phyloP scores from a whole-genome alignment of 345 rosid species.

The Odontarrhena argentea region DNA sequence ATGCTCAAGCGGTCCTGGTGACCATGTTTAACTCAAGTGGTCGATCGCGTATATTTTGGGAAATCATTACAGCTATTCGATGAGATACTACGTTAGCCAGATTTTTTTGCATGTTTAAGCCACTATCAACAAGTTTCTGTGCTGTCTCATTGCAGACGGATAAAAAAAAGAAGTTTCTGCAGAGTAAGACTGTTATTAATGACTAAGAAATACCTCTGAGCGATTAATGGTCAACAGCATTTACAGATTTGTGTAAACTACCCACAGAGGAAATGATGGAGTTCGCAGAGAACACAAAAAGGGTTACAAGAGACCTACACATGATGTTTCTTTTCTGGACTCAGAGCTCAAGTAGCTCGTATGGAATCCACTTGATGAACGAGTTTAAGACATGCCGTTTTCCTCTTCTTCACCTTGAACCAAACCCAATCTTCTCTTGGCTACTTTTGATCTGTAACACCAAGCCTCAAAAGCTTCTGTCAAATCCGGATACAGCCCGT shows the following conservation, averaged over 20 bases:
- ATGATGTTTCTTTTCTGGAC: slow-evolving; percentile 14
- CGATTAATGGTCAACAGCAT: slow-evolving; percentile 9
- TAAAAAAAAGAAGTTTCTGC: not conserved
- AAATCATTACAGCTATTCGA: no score
- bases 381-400: slow-evolving; percentile 32
- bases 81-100: no score
- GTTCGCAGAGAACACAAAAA: slow-evolving; percentile 15
- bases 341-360: slow-evolving; percentile 9
- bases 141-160: not conserved
- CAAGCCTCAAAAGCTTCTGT: slow-evolving; percentile 89
- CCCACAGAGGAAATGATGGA: slow-evolving; percentile 7
- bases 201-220: not conserved
- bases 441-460: slow-evolving; percentile 84
- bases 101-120: no score
- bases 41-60: no score
- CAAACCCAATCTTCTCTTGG: slow-evolving; percentile 65
- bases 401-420: slow-evolving; percentile 36
- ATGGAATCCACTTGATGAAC: not conserved
- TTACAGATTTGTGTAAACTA: slow-evolving; percentile 24
- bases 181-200: not conserved
- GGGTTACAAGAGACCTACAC: slow-evolving; percentile 12
- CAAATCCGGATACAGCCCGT: slow-evolving; percentile 77
- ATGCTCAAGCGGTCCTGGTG: no score
- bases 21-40: no score
- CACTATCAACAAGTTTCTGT: not conserved